Percentiles rank a stretch among this genome's conserved stretches.
These are phyloP conservation scores for Mantamonas sphyraenae DNA, from an alignment of 78 protist species.

Conservation along the genomic window DNA sequence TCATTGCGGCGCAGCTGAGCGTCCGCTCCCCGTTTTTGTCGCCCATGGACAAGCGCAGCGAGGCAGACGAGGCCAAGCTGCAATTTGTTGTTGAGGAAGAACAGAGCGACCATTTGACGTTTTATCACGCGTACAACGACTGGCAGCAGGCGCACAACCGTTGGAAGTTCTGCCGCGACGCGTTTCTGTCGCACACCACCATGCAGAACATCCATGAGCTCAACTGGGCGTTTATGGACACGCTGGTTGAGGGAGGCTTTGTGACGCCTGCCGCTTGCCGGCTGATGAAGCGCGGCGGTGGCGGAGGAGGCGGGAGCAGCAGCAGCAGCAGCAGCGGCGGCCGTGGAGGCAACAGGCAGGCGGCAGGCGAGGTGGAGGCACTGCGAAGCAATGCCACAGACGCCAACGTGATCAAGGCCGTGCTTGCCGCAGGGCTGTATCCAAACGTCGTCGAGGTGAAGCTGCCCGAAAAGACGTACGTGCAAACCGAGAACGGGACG, in stretches of 20 bases:
- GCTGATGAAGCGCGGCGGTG: no score
- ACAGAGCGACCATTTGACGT: conserved; percentile 58
- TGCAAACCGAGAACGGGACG: conserved; percentile 1
- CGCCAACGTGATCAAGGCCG: conserved; percentile 18
- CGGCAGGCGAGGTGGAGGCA: conserved; percentile 12
- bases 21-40: conserved; percentile 53
- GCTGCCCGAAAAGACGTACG: conserved; percentile 11
- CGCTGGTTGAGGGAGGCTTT: conserved; percentile 34
- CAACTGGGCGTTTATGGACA: conserved; percentile 34
- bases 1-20: conserved; percentile 70
- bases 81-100: conserved; percentile 17
- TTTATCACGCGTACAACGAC: conserved; percentile 32
- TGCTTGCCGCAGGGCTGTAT: conserved; percentile 56
- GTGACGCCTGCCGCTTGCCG: conserved; percentile 4
- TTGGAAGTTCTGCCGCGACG: conserved; percentile 21
- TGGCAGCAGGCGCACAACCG: conserved; percentile 37
- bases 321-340: neutral
- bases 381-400: conserved; percentile 1
- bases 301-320: no score
- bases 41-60: conserved; percentile 44
- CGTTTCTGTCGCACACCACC: neutral
- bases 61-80: conserved; percentile 26
- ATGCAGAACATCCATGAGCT: conserved; percentile 25
- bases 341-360: no score
- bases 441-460: conserved; percentile 40